Evolutionary conservation across 345 rosid genomes (phyloP).

Genomic region (Eucalyptus brandiana): DNA sequence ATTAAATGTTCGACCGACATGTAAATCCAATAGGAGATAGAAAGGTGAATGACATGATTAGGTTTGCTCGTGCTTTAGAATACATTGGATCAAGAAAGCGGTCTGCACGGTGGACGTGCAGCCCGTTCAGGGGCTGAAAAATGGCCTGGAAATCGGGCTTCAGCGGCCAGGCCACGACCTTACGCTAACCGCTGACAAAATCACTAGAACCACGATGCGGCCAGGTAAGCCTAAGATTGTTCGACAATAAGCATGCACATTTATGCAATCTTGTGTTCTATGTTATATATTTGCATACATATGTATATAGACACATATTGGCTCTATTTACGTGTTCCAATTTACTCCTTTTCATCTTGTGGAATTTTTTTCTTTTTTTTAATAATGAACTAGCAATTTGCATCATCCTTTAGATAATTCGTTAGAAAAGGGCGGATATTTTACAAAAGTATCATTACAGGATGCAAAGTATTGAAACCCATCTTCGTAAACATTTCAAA

Average conservation of each 20-base stretch:
- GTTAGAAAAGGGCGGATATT: neutral
- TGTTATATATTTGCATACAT: neutral
- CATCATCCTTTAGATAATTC: neutral
- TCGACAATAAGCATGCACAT: neutral
- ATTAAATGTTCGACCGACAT: neutral
- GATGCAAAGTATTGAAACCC: neutral
- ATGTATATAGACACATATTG: neutral
- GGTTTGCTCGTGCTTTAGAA: neutral
- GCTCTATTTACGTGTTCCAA: neutral
- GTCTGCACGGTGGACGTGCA: neutral
- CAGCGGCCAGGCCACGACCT: fast-evolving
- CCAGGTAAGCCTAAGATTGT: neutral
- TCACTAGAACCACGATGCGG: neutral
- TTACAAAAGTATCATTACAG: neutral
- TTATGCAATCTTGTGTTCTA: neutral
- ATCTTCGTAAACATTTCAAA: neutral
- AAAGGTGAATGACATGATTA: neutral
- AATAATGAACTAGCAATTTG: neutral
- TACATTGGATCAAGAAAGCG: neutral
- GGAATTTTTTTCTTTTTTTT: no score
- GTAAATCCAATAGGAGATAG: neutral
- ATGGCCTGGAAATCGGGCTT: neutral
- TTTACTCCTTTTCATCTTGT: no score
- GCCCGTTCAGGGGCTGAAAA: neutral
- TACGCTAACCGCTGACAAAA: neutral